phyloP scores from a whole-genome alignment of 371 early-diverging fungal genomes.

The Rhizopus sp. region DNA sequence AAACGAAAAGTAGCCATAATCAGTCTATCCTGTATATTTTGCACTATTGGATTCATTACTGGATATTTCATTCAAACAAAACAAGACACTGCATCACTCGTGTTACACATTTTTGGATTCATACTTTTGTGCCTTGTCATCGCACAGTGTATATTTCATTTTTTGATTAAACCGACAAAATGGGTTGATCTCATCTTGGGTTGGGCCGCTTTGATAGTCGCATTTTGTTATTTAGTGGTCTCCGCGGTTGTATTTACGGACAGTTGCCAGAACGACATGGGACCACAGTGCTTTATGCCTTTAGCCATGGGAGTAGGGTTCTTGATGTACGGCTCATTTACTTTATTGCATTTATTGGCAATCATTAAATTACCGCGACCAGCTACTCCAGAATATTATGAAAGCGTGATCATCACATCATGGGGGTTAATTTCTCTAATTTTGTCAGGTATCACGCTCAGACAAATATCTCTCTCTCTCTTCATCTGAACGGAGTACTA shows the following conservation, averaged over 20 bases:
- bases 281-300: slow-evolving; percentile 33
- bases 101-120: slow-evolving; percentile 7
- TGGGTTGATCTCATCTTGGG: slow-evolving; percentile 35
- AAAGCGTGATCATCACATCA: slow-evolving; percentile 34
- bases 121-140: slow-evolving; percentile 18
- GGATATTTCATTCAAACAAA: slow-evolving; percentile 27
- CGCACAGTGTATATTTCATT: slow-evolving; percentile 11
- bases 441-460: slow-evolving; percentile 17
- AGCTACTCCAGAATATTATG: slow-evolving; percentile 50
- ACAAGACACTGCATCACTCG: slow-evolving; percentile 12
- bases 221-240: slow-evolving; percentile 29
- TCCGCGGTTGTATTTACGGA: slow-evolving; percentile 34
- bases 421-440: slow-evolving; percentile 38
- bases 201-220: slow-evolving; percentile 29
- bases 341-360: slow-evolving; percentile 37
- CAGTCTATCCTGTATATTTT: slow-evolving; percentile 25
- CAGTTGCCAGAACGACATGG: slow-evolving; percentile 16
- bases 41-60: slow-evolving; percentile 32
- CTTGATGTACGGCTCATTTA: slow-evolving; percentile 36
- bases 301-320: slow-evolving; percentile 48
- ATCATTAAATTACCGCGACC: slow-evolving; percentile 38
- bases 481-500: no score
- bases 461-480: no score
- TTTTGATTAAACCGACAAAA: slow-evolving; percentile 12
- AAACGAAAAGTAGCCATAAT: slow-evolving; percentile 30